Base-by-base conservation (phyloP, 441 rosid genomes). In the Populus hybrid region DNA sequence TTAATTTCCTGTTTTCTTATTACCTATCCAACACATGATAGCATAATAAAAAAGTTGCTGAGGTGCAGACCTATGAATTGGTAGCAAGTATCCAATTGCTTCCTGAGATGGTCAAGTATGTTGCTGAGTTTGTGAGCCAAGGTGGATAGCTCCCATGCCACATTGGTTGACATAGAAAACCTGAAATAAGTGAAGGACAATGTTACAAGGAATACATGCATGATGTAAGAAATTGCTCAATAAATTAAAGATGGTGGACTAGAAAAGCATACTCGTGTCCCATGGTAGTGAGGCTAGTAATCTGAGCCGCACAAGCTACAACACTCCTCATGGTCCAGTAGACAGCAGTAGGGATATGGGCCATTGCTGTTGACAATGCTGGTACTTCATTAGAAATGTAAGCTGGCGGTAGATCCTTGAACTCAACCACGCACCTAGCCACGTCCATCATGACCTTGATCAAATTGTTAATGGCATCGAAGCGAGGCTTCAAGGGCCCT, bases 281-380 rank as follows among this genome's bases (percentile, higher is more conserved):
- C 89, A 90, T 85, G 86, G 89, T 85, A 46, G 90, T 87, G 67
- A 88, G 88, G 80, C 76, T 86, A 53, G 85, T 86, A 73, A 94
- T 92, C 85, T 92, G 98, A 74, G 88, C 14, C 10, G 93, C 90
- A 53, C 95, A 94, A 28, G 91, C 90, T 68, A 94, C 88, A 65
- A 91, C 85, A 72, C 93, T 84, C 81, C 94, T 88, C 8, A 91
- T 85, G 73, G 93, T 90, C 98, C 98, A 94, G 79, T 95, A 94
- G 64, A 91, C 97, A 23, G 97, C 97, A 30, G 88, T 86, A 9
- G 97, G 97, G 79, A 92, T 75, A 59, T 84, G 98, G 63, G 0
- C 80, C 78, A 88, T 76, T 78, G 92, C 94, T 4, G 86, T 53
- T n/a, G 81, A 53, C 69, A 86, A 67, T 12, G 88, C 85, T 0